A percentile compares a stretch with the other conserved stretches of the same genome.
phyloP scores from a whole-genome alignment of 257 asterid species.

The Fraxinus excelsior region DNA sequence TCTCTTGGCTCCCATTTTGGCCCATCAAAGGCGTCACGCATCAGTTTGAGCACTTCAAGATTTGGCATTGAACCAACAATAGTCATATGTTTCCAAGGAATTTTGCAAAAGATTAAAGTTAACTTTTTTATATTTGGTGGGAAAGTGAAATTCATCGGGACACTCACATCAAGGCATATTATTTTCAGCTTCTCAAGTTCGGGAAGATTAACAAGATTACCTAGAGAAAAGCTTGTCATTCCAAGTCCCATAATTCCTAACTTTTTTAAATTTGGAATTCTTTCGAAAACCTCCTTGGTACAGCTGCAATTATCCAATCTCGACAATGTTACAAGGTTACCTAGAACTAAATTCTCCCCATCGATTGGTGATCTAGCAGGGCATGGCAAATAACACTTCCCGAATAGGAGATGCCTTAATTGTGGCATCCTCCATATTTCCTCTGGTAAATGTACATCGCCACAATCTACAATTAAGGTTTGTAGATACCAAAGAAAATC shows the following conservation, averaged over 20 bases:
- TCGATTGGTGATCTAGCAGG: neutral
- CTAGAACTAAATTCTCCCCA: neutral
- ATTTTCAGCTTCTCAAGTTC: conserved; percentile 18
- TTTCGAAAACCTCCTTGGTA: conserved; percentile 13
- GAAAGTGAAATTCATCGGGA: conserved; percentile 8
- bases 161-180: no score
- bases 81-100: conserved; percentile 18
- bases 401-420: conserved; percentile 8
- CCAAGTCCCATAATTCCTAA: neutral
- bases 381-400: neutral
- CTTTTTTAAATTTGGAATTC: conserved; percentile 17
- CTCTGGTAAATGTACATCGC: neutral
- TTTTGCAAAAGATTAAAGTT: neutral
- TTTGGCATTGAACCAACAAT: conserved; percentile 21
- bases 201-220: conserved; percentile 3
- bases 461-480: neutral
- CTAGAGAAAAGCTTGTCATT: neutral
- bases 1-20: conserved; percentile 14
- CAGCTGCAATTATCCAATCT: neutral
- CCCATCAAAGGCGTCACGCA: neutral
- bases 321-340: conserved; percentile 14
- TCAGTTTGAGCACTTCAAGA: conserved; percentile 29
- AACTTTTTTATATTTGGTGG: conserved; percentile 23
- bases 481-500: conserved; percentile 3
- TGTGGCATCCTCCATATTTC: conserved; percentile 24